A percentile compares a stretch with the other conserved stretches of the same genome.
Conservation (phyloP, 225 moss, liverwort and hornwort genomes). For the Ulota crispa region DNA sequence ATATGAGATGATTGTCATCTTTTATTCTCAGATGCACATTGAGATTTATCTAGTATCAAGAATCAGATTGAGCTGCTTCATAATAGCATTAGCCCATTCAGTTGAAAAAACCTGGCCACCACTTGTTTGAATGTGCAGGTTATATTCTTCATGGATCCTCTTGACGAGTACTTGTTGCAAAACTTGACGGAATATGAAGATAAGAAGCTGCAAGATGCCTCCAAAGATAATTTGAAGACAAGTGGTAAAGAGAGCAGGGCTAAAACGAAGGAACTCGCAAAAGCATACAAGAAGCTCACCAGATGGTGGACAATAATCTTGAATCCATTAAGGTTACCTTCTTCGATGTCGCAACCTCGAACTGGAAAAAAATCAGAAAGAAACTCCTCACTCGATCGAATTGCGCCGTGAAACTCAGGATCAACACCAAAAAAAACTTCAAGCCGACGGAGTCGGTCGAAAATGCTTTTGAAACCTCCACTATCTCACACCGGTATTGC, state of each 20-base stretch:
- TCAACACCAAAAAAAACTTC: too few relatives aligned
- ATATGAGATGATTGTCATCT: not conserved
- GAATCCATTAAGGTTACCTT: constrained; percentile 56
- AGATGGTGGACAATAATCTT: constrained; percentile 77
- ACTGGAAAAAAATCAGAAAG: too few relatives aligned
- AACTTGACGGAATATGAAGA: constrained; percentile 79
- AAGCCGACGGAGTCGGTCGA: too few relatives aligned
- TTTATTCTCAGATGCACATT: not conserved
- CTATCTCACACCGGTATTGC: too few relatives aligned
- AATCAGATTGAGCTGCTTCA: not conserved
- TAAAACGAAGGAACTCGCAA: constrained; percentile 61
- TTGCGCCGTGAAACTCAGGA: too few relatives aligned
- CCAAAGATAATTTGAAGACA: constrained; percentile 86
- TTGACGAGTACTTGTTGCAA: constrained; percentile 84
- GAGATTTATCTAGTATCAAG: not conserved
- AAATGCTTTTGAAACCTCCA: too few relatives aligned
- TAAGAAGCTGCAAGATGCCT: constrained; percentile 82
- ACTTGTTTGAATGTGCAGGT: constrained; percentile 37
- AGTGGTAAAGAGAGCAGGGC: constrained; percentile 60
- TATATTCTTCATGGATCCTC: constrained; percentile 79
- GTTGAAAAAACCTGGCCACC: not conserved
- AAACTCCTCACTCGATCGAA: too few relatives aligned
- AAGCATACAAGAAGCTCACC: constrained; percentile 69
- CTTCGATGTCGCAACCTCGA: too few relatives aligned
- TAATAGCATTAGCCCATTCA: not conserved